Conservation (phyloP, 768 basidiomycete species). For the Termitomyces titanicus region DNA sequence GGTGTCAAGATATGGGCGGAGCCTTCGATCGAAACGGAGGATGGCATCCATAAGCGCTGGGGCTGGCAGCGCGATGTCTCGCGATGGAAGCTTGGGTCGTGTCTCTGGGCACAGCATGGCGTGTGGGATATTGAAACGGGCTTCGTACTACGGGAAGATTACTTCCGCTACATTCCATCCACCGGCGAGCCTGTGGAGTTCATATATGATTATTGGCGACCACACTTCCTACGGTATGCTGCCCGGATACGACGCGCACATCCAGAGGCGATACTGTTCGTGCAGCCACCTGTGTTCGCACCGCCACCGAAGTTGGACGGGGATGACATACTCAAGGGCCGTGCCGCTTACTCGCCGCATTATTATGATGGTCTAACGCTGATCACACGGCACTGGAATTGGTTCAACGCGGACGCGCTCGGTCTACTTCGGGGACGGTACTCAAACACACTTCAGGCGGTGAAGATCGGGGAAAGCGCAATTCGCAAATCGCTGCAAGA, state of each 20-base stretch:
- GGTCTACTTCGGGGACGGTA: constrained; percentile 89
- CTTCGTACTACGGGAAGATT: constrained; percentile 63
- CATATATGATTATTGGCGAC: constrained; percentile 75
- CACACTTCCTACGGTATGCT: constrained; percentile 60
- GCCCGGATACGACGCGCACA: constrained; percentile 62
- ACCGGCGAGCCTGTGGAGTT: constrained; percentile 55
- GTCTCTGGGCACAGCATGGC: constrained; percentile 85
- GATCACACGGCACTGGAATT: constrained; percentile 89
- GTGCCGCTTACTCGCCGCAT: constrained; percentile 73
- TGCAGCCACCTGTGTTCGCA: constrained; percentile 90
- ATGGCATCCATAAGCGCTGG: constrained; percentile 65
- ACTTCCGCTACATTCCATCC: constrained; percentile 57
- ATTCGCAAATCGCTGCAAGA: constrained; percentile 80
- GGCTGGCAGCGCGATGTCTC: constrained; percentile 74
- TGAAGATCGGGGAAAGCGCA: constrained; percentile 77
- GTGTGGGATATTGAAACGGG: constrained; percentile 83
- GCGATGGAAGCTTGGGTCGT: constrained; percentile 71
- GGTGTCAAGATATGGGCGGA: constrained; percentile 78
- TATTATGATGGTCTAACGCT: constrained; percentile 96
- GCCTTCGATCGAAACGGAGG: constrained; percentile 30
- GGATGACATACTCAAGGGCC: constrained; percentile 53
- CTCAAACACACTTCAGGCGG: constrained; percentile 58
- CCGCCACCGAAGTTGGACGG: constrained; percentile 62
- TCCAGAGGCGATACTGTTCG: constrained; percentile 82
- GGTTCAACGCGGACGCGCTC: constrained; percentile 94